Conservation (phyloP, 2,329 filamentous ascomycete genomes). For the Phoma sp. region DNA sequence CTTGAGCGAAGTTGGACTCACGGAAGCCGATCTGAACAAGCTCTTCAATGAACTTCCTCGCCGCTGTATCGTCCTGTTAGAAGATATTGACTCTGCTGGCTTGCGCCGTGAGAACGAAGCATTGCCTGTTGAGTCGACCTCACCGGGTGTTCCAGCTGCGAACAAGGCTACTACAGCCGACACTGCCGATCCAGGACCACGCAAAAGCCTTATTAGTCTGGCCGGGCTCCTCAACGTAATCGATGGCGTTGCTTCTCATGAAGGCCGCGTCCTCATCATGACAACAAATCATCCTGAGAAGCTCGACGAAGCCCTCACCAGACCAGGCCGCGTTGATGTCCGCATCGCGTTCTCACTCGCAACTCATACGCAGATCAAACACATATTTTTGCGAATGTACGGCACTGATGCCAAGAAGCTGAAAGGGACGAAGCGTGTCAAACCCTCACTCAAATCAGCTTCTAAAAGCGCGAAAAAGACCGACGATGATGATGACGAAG, state of each 20-base stretch:
- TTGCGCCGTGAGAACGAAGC: constrained; percentile 46
- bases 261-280: constrained; percentile 81
- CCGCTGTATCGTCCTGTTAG: constrained; percentile 55
- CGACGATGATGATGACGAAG: constrained; percentile 9
- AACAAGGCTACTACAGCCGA: not conserved
- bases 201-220: constrained; percentile 66
- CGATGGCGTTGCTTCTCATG: constrained; percentile 79
- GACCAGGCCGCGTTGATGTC: constrained; percentile 74
- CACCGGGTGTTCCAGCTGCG: not conserved
- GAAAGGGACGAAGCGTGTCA: not conserved
- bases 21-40: constrained; percentile 65
- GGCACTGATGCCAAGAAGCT: constrained; percentile 12
- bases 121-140: not conserved
- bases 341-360: constrained; percentile 65
- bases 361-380: constrained; percentile 47
- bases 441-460: not conserved
- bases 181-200: not conserved
- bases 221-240: constrained; percentile 83
- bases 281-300: constrained; percentile 78
- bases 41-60: constrained; percentile 53
- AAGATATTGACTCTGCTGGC: constrained; percentile 57
- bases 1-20: constrained; percentile 71
- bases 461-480: not conserved
- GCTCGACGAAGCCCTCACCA: constrained; percentile 74
- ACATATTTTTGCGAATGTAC: constrained; percentile 54